Evolutionary conservation across 148 eudicot genomes (phyloP).

Genomic region (Polygonum maritimum): DNA sequence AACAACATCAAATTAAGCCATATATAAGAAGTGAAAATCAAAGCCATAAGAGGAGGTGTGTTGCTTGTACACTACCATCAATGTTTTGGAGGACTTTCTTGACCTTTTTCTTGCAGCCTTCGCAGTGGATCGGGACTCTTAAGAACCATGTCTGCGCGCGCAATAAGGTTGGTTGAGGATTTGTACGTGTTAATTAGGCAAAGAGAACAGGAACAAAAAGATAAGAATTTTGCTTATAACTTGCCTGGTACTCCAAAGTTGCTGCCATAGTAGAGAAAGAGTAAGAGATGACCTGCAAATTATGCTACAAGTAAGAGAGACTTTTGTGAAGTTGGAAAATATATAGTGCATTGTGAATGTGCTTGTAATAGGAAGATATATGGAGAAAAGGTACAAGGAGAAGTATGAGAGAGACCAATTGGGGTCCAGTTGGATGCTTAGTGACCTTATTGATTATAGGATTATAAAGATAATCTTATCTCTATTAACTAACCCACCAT

Average conservation of each 20-base stretch:
- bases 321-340: not conserved
- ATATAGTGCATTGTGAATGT: not conserved
- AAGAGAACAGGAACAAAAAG: not conserved
- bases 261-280: not conserved
- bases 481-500: not conserved
- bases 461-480: not conserved
- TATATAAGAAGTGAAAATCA: not conserved
- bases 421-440: not conserved
- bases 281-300: not conserved
- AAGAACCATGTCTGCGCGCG: constrained; percentile 61
- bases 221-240: not conserved
- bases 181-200: not conserved
- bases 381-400: not conserved
- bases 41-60: not conserved
- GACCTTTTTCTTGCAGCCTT: constrained; percentile 87
- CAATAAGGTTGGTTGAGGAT: not conserved
- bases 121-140: constrained; percentile 81
- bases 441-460: not conserved
- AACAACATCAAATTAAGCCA: not conserved
- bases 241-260: constrained; percentile 5
- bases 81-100: constrained; percentile 66
- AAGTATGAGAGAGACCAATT: not conserved
- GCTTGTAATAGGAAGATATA: not conserved
- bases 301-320: not conserved
- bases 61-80: constrained; percentile 37